phyloP scores from a whole-genome alignment of 2,329 filamentous ascomycete genomes.

The Fusarium xylarioides region DNA sequence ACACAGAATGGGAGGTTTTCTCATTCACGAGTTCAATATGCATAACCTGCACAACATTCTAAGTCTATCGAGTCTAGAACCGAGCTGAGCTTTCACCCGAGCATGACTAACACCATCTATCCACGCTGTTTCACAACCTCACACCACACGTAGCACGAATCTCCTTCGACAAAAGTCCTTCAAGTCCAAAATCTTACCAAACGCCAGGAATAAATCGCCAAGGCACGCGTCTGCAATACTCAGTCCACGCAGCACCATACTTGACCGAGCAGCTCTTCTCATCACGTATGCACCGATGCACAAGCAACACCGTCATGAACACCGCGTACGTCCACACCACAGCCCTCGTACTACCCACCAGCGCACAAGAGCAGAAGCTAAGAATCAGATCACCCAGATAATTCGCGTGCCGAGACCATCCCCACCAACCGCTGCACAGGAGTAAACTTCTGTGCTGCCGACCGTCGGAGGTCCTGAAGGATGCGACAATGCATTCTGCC shows the following conservation, averaged over 20 bases:
- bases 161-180: rapidly evolving
- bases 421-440: conserved; percentile 45
- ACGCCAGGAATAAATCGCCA: conserved; percentile 52
- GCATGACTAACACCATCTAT: not conserved
- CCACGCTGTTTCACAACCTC: not conserved
- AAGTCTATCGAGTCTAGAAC: not conserved
- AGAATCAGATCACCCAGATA: conserved; percentile 43
- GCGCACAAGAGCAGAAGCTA: conserved; percentile 53
- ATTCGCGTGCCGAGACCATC: conserved; percentile 44
- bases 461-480: conserved; percentile 54
- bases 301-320: conserved; percentile 54
- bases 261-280: conserved; percentile 56
- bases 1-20: not conserved
- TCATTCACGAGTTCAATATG: not conserved
- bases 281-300: conserved; percentile 57
- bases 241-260: conserved; percentile 55
- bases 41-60: not conserved
- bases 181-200: conserved; percentile 26
- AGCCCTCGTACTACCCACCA: conserved; percentile 49
- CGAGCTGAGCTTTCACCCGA: not conserved
- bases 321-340: conserved; percentile 57
- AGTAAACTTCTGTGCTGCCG: conserved; percentile 48
- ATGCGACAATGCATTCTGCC: conserved; percentile 50
- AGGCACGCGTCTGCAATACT: conserved; percentile 53
- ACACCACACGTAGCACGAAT: not conserved